A percentile compares a stretch with the other conserved stretches of the same genome.
phyloP scores from a whole-genome alignment of 1,139 yeast species.

The Blastobotrys persicus region DNA sequence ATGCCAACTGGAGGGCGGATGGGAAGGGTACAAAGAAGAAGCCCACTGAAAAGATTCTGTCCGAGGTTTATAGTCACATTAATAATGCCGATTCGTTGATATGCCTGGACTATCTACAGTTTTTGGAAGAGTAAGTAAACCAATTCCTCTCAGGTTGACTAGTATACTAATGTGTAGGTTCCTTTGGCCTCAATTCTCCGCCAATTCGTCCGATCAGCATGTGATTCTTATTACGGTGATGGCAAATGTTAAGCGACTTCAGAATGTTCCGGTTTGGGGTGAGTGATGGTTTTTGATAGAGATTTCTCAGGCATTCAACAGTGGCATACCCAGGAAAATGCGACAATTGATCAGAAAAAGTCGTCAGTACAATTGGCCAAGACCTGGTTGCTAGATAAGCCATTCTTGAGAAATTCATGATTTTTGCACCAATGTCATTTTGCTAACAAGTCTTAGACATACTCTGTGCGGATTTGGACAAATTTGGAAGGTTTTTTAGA shows the following conservation, averaged over 20 bases:
- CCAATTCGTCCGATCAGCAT: conserved; percentile 43
- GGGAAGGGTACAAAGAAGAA: background rate
- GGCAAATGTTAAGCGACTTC: conserved; percentile 20
- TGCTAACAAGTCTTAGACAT: background rate
- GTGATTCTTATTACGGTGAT: conserved; percentile 39
- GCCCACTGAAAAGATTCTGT: conserved; percentile 12
- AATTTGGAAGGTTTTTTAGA: conserved; percentile 30
- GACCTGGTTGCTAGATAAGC: too few species aligned
- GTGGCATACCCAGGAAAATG: too few species aligned
- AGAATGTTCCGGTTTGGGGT: conserved; percentile 19
- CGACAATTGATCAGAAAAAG: too few species aligned
- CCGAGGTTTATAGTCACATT: conserved; percentile 11
- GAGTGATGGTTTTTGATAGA: too few species aligned
- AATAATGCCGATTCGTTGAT: conserved; percentile 10
- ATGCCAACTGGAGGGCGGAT: conserved; percentile 3
- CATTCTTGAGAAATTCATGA: too few species aligned
- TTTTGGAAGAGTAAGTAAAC: conserved; percentile 25
- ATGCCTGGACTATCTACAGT: conserved; percentile 23
- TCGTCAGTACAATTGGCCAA: too few species aligned
- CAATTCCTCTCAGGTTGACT: background rate
- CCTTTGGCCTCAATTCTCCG: conserved; percentile 45
- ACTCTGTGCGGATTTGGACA: conserved; percentile 15
- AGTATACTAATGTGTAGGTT: conserved; percentile 21
- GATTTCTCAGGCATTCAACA: too few species aligned
- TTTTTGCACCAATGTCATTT: too few species aligned